These are phyloP conservation scores for Vaccinium macrocarpon DNA, from an alignment of 148 eudicot species.

Conservation along the genomic window DNA sequence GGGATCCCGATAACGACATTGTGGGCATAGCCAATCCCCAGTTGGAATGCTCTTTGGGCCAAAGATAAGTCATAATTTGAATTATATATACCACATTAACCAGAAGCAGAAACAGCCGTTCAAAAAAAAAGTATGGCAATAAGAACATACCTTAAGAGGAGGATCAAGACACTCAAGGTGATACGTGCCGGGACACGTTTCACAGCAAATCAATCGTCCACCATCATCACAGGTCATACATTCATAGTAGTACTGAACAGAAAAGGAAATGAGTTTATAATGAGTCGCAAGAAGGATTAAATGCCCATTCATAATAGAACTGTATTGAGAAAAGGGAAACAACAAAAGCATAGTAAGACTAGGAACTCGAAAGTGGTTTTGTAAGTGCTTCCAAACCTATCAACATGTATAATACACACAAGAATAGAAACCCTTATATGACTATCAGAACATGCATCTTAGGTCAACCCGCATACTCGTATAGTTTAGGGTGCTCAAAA, in stretches of 20 bases:
- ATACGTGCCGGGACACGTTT: constrained; percentile 83
- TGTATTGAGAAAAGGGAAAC: too few relatives aligned
- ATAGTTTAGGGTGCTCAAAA: not conserved
- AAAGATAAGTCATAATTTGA: too few relatives aligned
- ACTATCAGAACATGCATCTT: not conserved
- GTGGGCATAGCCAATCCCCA: constrained; percentile 85
- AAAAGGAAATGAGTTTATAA: constrained; percentile 25
- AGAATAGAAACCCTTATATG: not conserved
- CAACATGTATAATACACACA: not conserved
- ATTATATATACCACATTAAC: too few relatives aligned
- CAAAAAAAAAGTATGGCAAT: not conserved
- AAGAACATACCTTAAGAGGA: constrained; percentile 68
- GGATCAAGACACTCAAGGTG: constrained; percentile 91
- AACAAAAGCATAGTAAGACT: too few relatives aligned
- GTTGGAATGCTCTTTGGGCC: too few relatives aligned
- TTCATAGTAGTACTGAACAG: constrained; percentile 74
- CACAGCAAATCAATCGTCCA: constrained; percentile 85
- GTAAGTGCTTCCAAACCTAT: constrained; percentile 3
- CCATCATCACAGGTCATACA: constrained; percentile 87
- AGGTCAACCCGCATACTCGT: not conserved
- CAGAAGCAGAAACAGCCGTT: not conserved
- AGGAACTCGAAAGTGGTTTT: constrained; percentile 9
- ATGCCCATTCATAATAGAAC: too few relatives aligned
- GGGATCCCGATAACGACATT: constrained; percentile 43
- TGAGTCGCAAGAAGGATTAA: not conserved